Percentiles rank a stretch among this genome's conserved stretches.
Evolutionary conservation across 371 early-diverging fungal genomes (phyloP).

Genomic region (Cokeromyces recurvatus): DNA sequence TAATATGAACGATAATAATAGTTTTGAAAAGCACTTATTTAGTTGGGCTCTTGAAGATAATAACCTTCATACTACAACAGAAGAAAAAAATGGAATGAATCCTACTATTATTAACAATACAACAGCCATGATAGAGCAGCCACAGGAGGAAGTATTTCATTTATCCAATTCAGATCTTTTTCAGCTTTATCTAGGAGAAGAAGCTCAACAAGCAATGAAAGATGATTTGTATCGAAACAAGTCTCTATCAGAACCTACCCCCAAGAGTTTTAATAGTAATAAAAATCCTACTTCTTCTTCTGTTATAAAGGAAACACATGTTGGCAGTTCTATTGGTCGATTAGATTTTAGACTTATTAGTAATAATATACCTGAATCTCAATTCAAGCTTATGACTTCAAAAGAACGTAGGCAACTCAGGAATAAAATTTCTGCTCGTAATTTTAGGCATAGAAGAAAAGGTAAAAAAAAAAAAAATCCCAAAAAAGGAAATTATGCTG

Average conservation of each 20-base stretch:
- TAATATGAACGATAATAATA: constrained; percentile 3
- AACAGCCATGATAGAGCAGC: not conserved
- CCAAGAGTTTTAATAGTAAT: not conserved
- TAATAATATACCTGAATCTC: constrained; percentile 24
- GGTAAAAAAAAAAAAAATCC: constrained; percentile 40
- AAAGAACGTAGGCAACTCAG: constrained; percentile 85
- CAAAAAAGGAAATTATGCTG: constrained; percentile 8
- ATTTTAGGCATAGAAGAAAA: constrained; percentile 84
- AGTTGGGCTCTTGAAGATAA: constrained; percentile 7
- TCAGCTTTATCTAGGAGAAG: constrained; percentile 11
- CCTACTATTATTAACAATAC: not conserved
- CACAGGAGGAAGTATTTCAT: not conserved
- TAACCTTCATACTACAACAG: no score
- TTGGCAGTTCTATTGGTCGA: constrained; percentile 12
- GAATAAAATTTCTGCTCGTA: constrained; percentile 89
- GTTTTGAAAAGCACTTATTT: constrained; percentile 2
- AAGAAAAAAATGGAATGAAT: not conserved
- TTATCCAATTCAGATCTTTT: constrained; percentile 14
- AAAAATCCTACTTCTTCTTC: constrained; percentile 4
- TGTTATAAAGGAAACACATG: no score
- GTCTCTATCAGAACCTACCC: no score
- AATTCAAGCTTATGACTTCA: constrained; percentile 61
- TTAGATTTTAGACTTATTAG: constrained; percentile 18
- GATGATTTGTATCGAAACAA: not conserved
- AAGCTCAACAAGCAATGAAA: constrained; percentile 4